Percentiles rank a stretch among this genome's conserved stretches.
Evolutionary conservation across 1,284 basidiomycete genomes (phyloP).

Genomic region (Grifola frondosa): DNA sequence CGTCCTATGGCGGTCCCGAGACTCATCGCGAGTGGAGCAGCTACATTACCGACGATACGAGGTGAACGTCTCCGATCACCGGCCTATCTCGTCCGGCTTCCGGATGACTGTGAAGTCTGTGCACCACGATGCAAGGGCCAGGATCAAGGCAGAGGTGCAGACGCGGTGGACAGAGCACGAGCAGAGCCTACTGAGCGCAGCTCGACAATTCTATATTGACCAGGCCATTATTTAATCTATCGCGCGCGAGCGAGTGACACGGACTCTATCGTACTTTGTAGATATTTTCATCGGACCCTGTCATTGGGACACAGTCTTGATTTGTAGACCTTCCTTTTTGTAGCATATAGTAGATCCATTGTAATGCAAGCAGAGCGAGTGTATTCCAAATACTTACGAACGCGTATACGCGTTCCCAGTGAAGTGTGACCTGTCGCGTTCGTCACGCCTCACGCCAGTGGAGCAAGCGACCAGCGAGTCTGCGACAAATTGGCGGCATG

Average conservation of each 20-base stretch:
- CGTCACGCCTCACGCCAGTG: too few species aligned
- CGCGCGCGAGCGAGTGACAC: background rate
- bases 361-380: too few species aligned
- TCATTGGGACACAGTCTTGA: too few species aligned
- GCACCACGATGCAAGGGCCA: constrained; percentile 53
- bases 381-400: too few species aligned
- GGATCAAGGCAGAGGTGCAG: constrained; percentile 54
- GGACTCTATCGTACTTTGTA: background rate
- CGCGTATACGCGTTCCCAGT: too few species aligned
- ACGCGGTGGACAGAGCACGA: constrained; percentile 62
- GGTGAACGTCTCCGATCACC: constrained; percentile 81
- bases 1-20: constrained; percentile 77
- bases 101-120: constrained; percentile 72
- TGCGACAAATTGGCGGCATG: too few species aligned
- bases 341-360: too few species aligned
- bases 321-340: too few species aligned
- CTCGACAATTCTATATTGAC: constrained; percentile 53
- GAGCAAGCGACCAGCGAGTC: too few species aligned
- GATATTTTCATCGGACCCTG: background rate
- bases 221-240: constrained; percentile 31
- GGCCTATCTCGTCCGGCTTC: constrained; percentile 84
- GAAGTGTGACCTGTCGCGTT: too few species aligned
- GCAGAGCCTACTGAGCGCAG: constrained; percentile 47
- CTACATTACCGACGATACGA: constrained; percentile 80
- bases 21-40: constrained; percentile 55